Percentiles rank a stretch among this genome's conserved stretches.
Evolutionary conservation across 2,329 filamentous ascomycete species (phyloP).

Genomic region (Ophioceras dolichostomum): DNA sequence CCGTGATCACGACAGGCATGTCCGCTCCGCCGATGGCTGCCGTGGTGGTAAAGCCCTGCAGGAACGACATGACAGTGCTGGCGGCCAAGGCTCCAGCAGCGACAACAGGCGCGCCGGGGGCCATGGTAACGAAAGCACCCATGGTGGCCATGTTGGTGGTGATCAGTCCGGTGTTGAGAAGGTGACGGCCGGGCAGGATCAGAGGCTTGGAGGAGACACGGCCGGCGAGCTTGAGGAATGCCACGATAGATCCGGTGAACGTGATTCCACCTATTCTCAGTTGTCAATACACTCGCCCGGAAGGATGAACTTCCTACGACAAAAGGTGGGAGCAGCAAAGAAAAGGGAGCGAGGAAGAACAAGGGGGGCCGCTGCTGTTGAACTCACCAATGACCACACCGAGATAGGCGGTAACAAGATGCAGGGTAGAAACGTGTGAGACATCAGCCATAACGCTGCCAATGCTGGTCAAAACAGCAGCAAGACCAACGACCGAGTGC

Average conservation of each 20-base stretch:
- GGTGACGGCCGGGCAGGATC: constrained; percentile 59
- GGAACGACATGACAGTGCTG: constrained; percentile 66
- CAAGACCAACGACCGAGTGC: constrained; percentile 81
- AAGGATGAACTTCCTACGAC: too few species aligned
- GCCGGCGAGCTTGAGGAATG: constrained; percentile 77
- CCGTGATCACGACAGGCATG: constrained; percentile 86
- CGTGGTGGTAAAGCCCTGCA: constrained; percentile 80
- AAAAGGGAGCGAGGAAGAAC: neutral
- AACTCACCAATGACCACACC: constrained; percentile 63
- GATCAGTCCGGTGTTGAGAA: constrained; percentile 63
- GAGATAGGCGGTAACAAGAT: constrained; percentile 76
- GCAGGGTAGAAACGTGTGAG: constrained; percentile 59
- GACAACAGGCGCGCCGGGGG: constrained; percentile 65
- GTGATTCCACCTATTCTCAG: constrained; percentile 62
- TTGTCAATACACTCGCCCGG: too few species aligned
- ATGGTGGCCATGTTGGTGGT: constrained; percentile 71
- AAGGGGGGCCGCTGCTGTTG: too few species aligned
- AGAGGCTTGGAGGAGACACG: constrained; percentile 70
- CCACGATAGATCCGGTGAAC: constrained; percentile 83
- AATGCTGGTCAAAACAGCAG: constrained; percentile 78
- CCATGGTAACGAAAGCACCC: constrained; percentile 72
- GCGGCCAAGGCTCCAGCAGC: constrained; percentile 67
- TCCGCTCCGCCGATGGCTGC: constrained; percentile 85
- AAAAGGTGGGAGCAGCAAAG: too few species aligned
- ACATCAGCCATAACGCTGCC: constrained; percentile 72